Conservation (phyloP, 495 filamentous ascomycete genomes). For the Hypoxylon fuscum region DNA sequence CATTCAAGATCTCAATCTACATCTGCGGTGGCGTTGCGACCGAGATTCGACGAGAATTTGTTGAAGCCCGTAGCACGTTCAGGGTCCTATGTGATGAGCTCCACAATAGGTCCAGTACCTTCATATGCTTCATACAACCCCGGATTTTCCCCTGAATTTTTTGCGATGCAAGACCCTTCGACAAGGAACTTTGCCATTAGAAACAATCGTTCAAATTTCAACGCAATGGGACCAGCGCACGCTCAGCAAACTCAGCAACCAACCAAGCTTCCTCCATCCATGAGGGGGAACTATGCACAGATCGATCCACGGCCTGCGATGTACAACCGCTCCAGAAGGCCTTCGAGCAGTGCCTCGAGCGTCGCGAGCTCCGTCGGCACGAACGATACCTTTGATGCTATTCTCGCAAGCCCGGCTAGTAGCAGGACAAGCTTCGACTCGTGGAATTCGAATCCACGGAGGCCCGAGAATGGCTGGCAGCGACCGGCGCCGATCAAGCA, state of each 20-base stretch:
- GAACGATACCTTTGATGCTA: constrained; percentile 44
- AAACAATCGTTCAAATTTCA: constrained; percentile 33
- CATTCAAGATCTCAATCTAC: constrained; percentile 37
- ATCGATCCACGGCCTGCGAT: constrained; percentile 38
- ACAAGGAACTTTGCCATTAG: constrained; percentile 6
- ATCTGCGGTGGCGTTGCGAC: constrained; percentile 22
- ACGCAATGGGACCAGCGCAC: constrained; percentile 29
- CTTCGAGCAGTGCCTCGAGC: constrained; percentile 38
- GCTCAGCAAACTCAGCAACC: constrained; percentile 29
- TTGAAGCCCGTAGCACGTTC: constrained; percentile 15
- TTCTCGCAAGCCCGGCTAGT: constrained; percentile 42
- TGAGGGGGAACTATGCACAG: constrained; percentile 44
- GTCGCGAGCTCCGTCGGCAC: constrained; percentile 37
- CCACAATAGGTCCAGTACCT: constrained; percentile 17
- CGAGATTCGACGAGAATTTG: constrained; percentile 28
- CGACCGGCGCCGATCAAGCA: constrained; percentile 50
- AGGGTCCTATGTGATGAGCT: constrained; percentile 17
- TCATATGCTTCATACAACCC: constrained; percentile 26
- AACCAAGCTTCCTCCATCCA: constrained; percentile 28
- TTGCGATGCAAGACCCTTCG: constrained; percentile 20
- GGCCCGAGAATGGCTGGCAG: constrained; percentile 47
- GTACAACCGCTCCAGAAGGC: constrained; percentile 34
- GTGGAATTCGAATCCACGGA: constrained; percentile 41
- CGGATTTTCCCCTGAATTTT: constrained; percentile 27
- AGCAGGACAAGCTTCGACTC: constrained; percentile 57